Evolutionary conservation across 176 grass and related monocot genomes (phyloP), one percentile per base, ranked within the genome.

Genomic region (Cenchrus americanus): DNA sequence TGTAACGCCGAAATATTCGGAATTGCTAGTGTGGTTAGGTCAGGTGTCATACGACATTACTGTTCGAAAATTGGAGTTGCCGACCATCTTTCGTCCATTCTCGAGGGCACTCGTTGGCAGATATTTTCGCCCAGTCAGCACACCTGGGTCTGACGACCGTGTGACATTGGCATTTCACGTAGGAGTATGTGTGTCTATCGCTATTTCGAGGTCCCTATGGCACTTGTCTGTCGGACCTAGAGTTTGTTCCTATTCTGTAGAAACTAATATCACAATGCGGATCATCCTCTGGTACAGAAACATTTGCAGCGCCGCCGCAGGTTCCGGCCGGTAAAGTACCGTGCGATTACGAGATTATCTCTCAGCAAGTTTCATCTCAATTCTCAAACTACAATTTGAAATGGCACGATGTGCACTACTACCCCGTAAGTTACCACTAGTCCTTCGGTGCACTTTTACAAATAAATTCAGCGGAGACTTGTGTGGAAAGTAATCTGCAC

Each of bases 21-120:
- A 65, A 53, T 6, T 71, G 14, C 57, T 69, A 55, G 57, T 86
- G 72, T 60, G 66, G 83, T 82, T 90, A 78, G 83, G 57, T 90
- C 58, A 82, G 73, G 57, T 42, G 76, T 78, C 73, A 66, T 66
- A 58, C 40, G 51, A 66, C 72, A 82, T 60, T 78, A 78, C 72
- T 66, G 73, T 82, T 78, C 66, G 59, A 78, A 40, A 81, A 72
- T 10, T 71, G 73, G 30, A 42, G n/a, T 60, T 51, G 69, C 49
- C 4, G 62, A 32, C 37, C 64, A 32, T 30, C 70, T 47, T 65
- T 55, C 75, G 85, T 81, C 60, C 24, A 12, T 72, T 78, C 71
- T 4, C 21, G 14, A 46, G 66, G 40, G 71, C 72, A 4, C 3
- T 6, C 14, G 66, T 42, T 59, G 3, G 57, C 32, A 41, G 55